Evolutionary conservation across 2,329 filamentous ascomycete genomes (phyloP).

Genomic region (Sphaerulina populicola): DNA sequence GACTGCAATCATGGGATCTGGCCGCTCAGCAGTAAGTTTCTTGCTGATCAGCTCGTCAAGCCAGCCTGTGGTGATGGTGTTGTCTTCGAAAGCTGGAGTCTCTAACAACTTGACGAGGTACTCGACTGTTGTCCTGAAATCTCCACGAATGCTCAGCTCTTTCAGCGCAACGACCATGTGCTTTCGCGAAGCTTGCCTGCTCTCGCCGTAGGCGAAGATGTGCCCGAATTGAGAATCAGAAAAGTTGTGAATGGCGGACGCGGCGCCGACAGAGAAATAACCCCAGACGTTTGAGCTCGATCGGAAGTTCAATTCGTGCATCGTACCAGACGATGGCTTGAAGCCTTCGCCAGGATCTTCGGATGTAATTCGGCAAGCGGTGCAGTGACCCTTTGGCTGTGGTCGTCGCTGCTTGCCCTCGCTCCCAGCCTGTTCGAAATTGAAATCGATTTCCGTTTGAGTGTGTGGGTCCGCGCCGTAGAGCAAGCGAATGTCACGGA

Average conservation of each 20-base stretch:
- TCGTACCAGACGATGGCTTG: slow-evolving; percentile 97
- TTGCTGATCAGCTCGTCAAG: slow-evolving; percentile 97
- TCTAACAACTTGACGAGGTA: slow-evolving; percentile 98
- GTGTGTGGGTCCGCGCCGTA: slow-evolving; percentile 92
- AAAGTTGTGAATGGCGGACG: slow-evolving; percentile 97
- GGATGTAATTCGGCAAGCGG: slow-evolving; percentile 96
- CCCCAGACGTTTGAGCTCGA: slow-evolving; percentile 99
- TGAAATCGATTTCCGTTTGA: slow-evolving; percentile 83
- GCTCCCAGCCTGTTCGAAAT: slow-evolving; percentile 82
- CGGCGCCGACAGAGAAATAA: slow-evolving; percentile 97
- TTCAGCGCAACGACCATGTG: slow-evolving; percentile 99
- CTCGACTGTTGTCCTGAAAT: slow-evolving; percentile 96
- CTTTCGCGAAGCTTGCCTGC: slow-evolving; percentile 87
- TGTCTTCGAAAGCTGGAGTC: slow-evolving; percentile 95
- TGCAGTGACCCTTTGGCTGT: slow-evolving; percentile 91
- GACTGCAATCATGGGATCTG: slow-evolving; percentile 86
- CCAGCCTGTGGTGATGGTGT: slow-evolving; percentile 99
- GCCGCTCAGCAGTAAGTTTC: slow-evolving; percentile 90
- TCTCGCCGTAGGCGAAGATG: slow-evolving; percentile 98
- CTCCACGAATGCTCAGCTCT: slow-evolving; percentile 97
- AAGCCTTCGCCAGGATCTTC: slow-evolving; percentile 98
- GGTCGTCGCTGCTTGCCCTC: slow-evolving; percentile 78
- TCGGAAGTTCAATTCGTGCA: slow-evolving; percentile 98
- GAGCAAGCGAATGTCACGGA: slow-evolving; percentile 88
- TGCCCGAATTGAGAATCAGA: slow-evolving; percentile 98